Base-by-base conservation (phyloP, 495 filamentous ascomycete genomes). In the Podospora pseudocomata region DNA sequence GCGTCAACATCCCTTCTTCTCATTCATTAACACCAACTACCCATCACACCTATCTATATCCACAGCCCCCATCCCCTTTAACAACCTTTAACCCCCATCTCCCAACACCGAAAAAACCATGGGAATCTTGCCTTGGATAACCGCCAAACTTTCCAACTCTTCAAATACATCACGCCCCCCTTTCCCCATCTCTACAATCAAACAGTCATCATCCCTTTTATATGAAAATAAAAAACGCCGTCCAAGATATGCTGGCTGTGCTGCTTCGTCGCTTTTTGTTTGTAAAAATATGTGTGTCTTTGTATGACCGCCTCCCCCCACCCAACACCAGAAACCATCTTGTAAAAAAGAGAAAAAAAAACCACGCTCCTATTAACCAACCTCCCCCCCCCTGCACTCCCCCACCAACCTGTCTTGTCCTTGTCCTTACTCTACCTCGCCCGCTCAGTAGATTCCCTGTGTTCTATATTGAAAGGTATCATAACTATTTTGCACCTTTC, bases 391-490 rank as follows among this genome's bases (percentile, higher is more conserved):
- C 19, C 23, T 9, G 11, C 55, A 4, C 55, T 11, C 23, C 55
- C 15, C 4, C 30, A 32, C 30, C 30, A 5, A 32, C 30, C 30
- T 7, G 7, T 32, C 30, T 7, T 4, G 4, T 23, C 23, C 1
- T 23, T 23, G 23, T 23, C 23, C 23, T 23, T 23, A 23, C 6
- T 58, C 55, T 11, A 58, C 64, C 66, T 72, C 39, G 9, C 39
- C 39, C 39, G 9, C 39, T 49, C 39, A 92, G 75, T 92, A 92
- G 76, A 92, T 92, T 74, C 90, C 90, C 77, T 92, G 90, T 4
- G 90, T 91, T 64, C 90, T 82, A 78, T 92, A 92, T 73, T 92
- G 90, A 78, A 91, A 92, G 68, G 90, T 91, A 77, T 92, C 90
- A 77, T 92, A 92, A 77, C 87, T 89, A 64, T 11, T 9, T 23